Conservation (phyloP, 202 grass and related monocot species). For the Panicum hallii region DNA sequence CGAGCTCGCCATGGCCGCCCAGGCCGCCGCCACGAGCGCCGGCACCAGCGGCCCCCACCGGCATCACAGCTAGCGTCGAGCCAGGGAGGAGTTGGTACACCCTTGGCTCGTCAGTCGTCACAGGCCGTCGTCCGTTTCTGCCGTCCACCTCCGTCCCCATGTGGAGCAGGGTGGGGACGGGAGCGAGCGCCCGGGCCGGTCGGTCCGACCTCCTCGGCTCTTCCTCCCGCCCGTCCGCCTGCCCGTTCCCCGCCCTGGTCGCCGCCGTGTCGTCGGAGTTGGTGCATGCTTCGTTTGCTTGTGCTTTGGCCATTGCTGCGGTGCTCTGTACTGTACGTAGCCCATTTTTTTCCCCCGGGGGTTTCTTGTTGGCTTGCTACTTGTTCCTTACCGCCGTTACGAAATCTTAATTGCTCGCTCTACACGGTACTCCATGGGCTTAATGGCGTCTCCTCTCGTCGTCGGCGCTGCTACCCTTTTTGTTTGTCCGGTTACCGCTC, state of each 20-base stretch:
- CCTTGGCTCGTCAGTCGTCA: slow-evolving; percentile 9
- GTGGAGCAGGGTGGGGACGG: slow-evolving; percentile 5
- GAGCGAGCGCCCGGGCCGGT: neutral
- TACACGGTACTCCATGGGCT: neutral
- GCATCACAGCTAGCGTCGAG: slow-evolving; percentile 43
- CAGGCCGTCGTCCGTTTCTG: slow-evolving; percentile 47
- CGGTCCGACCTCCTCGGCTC: too few relatives aligned
- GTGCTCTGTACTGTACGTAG: slow-evolving; percentile 7
- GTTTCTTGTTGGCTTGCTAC: slow-evolving; percentile 30
- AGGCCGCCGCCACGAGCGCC: slow-evolving; percentile 38
- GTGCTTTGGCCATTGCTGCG: slow-evolving; percentile 40
- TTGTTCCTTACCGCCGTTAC: slow-evolving; percentile 4
- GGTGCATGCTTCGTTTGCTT: slow-evolving; percentile 26
- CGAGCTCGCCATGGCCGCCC: slow-evolving; percentile 72
- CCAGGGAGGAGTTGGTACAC: neutral
- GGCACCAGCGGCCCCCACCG: neutral
- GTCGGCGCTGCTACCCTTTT: neutral
- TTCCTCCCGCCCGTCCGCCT: neutral
- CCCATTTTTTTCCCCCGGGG: slow-evolving; percentile 8
- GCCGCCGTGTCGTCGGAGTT: slow-evolving; percentile 21
- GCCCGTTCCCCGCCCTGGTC: neutral
- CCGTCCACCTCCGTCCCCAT: slow-evolving; percentile 20
- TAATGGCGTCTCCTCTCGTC: neutral
- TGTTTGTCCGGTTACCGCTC: neutral
- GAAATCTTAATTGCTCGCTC: neutral